Base-by-base conservation (phyloP, 2,329 filamentous ascomycete species). In the Emergomyces orientalis region DNA sequence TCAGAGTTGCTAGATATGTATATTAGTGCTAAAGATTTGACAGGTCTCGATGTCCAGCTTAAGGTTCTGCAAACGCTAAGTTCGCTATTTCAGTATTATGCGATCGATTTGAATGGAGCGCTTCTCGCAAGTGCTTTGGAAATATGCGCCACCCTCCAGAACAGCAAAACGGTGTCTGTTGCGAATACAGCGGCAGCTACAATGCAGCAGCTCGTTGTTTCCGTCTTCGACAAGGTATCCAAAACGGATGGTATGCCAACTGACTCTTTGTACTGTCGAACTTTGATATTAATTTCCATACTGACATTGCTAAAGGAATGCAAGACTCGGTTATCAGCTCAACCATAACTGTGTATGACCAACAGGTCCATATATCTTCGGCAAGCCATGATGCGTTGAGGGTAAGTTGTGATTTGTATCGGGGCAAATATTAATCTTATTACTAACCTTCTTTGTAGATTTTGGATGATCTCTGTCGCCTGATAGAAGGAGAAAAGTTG, bases 161-260 rank as follows among this genome's bases (percentile, higher is more conserved):
- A 86, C 63, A 94, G 89, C 75, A 97, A 97, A 77, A 95, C 92
- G 77, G 86, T 88, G 32, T 91, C 96, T 60, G 91, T 99, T 69
- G 95, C 93, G 72, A 95, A 95, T 69, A 97, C 95, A 0, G 94
- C 94, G 11, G 91, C 93, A 32, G 94, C 94, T n/a, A 97, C 94
- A 1, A 79, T 99, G 61, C 93, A 97, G 75, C 94, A 97, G 74
- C 83, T 99, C 17, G 87, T 97, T 8, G 90, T 94, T 39, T 88
- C 90, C 0, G 89, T 96, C 0, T 97, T 97, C 75, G 94, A 97
- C 73, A 94, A 95, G 73, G 91, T 97, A 1, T 84, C 87, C 0
- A 79, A 80, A 6, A 91, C 97, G 78, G 91, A 97, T 73, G 87
- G 87, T 88, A 76, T 73, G 84, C 81, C 14, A 39, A 25, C 2